Evolutionary conservation across 2,329 filamentous ascomycete genomes (phyloP).

Genomic region (Hypocreales sp.): DNA sequence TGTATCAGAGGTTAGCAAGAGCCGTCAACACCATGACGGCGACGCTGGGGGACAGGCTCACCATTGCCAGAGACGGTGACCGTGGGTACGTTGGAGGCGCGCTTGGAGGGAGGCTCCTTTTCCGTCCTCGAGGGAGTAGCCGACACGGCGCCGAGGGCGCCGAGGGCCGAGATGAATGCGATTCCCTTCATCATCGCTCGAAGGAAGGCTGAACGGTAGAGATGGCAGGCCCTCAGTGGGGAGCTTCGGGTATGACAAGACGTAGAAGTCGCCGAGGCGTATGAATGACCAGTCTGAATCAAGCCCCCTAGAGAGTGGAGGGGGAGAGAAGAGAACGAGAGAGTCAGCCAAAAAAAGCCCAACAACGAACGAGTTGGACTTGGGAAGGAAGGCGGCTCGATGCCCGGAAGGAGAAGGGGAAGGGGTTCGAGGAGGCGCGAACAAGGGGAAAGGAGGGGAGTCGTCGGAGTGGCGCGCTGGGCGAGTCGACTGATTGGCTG

Average conservation of each 20-base stretch:
- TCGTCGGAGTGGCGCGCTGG: not conserved
- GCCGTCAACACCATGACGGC: too few relatives aligned
- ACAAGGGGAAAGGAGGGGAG: not conserved
- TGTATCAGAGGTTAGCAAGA: too few relatives aligned
- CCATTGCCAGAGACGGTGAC: slow-evolving; percentile 43
- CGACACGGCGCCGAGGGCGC: slow-evolving; percentile 25
- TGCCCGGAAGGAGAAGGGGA: slow-evolving; percentile 4
- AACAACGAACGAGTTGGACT: slow-evolving; percentile 21
- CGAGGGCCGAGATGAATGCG: slow-evolving; percentile 30
- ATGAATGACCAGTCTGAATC: not conserved
- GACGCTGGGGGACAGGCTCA: slow-evolving; percentile 13
- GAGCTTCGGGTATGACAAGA: not conserved
- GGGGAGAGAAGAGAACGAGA: slow-evolving; percentile 4
- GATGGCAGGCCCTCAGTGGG: not conserved
- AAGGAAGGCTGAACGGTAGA: slow-evolving; percentile 5
- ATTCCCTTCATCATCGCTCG: slow-evolving; percentile 31
- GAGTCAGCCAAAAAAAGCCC: slow-evolving; percentile 13
- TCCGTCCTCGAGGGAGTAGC: slow-evolving; percentile 35
- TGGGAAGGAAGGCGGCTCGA: slow-evolving; percentile 7
- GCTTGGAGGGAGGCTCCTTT: slow-evolving; percentile 31
- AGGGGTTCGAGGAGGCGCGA: slow-evolving; percentile 3
- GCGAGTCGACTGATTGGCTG: too few relatives aligned
- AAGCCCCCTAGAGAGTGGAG: slow-evolving; percentile 6
- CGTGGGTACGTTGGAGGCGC: slow-evolving; percentile 29
- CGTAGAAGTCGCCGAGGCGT: slow-evolving; percentile 1